Evolutionary conservation across 352 stramenopile genomes (phyloP).

Genomic region (Phytophthora quininea): DNA sequence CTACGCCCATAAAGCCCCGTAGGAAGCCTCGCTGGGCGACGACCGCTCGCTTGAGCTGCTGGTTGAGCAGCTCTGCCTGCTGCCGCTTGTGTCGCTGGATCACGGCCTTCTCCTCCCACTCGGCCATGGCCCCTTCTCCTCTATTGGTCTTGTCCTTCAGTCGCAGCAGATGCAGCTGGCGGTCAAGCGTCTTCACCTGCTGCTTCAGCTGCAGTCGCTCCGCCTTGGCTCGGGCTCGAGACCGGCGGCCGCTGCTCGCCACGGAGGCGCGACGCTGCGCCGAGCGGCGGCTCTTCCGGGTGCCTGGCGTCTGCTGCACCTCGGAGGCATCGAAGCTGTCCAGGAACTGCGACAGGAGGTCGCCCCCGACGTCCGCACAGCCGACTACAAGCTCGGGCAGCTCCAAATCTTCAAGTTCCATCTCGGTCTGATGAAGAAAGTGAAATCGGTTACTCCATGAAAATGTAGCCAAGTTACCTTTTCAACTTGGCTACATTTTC

Average conservation of each 20-base stretch:
- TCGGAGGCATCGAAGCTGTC: not conserved
- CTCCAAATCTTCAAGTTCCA: not conserved
- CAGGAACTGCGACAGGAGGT: not conserved
- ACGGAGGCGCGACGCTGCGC: not conserved
- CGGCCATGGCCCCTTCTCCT: constrained; percentile 32
- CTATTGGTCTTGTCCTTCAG: constrained; percentile 34
- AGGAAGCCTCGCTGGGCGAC: constrained; percentile 50
- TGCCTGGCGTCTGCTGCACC: no score
- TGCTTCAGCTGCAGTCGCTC: constrained; percentile 36
- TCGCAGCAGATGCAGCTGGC: constrained; percentile 35
- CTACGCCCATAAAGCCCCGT: constrained; percentile 14
- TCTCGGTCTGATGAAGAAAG: not conserved
- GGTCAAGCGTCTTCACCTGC: constrained; percentile 37
- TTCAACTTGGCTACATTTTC: no score
- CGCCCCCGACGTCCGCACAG: not conserved
- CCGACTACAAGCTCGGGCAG: not conserved
- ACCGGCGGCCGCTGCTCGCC: not conserved
- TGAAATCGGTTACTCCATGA: no score
- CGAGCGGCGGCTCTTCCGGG: not conserved
- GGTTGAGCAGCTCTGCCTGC: constrained; percentile 46
- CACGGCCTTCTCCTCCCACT: constrained; percentile 46
- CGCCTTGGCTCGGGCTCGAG: not conserved
- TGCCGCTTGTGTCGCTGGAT: constrained; percentile 46
- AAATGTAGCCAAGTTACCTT: no score
- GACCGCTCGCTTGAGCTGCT: constrained; percentile 41